These are phyloP conservation scores for Starmerella ratchasimensis DNA, from an alignment of 805 yeast genomes.

Conservation along the genomic window DNA sequence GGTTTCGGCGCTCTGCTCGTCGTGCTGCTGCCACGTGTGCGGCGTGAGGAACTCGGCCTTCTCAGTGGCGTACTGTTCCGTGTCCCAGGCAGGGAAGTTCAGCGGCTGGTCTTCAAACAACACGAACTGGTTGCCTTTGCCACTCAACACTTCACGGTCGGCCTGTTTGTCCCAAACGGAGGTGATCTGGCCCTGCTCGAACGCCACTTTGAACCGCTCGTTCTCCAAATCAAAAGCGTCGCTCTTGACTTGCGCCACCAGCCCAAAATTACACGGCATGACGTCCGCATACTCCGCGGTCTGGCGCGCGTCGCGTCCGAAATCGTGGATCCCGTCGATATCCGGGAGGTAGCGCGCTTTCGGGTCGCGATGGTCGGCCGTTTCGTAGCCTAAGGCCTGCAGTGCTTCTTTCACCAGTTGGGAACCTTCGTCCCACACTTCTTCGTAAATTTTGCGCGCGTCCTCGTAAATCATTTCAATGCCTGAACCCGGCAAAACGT, in stretches of 20 bases:
- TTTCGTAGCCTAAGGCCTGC: slow-evolving; percentile 28
- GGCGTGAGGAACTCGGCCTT: slow-evolving; percentile 41
- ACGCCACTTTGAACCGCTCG: slow-evolving; percentile 42
- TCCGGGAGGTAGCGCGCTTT: slow-evolving; percentile 11
- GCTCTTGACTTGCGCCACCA: not conserved
- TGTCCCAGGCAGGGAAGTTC: slow-evolving; percentile 94
- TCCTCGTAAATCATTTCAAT: slow-evolving; percentile 89
- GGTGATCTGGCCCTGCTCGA: slow-evolving; percentile 49
- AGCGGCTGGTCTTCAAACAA: slow-evolving; percentile 83
- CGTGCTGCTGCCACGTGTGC: slow-evolving; percentile 8
- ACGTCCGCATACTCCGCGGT: slow-evolving; percentile 3
- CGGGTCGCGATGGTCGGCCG: slow-evolving; percentile 2
- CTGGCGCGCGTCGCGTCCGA: slow-evolving; percentile 2
- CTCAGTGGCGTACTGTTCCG: slow-evolving; percentile 76
- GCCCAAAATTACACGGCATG: not conserved
- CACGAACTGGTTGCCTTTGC: slow-evolving; percentile 48
- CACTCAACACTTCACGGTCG: slow-evolving; percentile 47
- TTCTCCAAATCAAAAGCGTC: slow-evolving; percentile 37
- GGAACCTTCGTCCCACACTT: slow-evolving; percentile 41
- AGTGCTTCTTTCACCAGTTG: slow-evolving; percentile 40
- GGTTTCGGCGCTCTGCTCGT: slow-evolving; percentile 6
- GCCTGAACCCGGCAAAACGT: slow-evolving; percentile 94
- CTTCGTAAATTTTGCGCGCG: slow-evolving; percentile 62
- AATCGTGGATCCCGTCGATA: slow-evolving; percentile 9
- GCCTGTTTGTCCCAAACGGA: slow-evolving; percentile 46